Evolutionary conservation across 169 alveolate species (phyloP).

Genomic region (Plasmodium inui): DNA sequence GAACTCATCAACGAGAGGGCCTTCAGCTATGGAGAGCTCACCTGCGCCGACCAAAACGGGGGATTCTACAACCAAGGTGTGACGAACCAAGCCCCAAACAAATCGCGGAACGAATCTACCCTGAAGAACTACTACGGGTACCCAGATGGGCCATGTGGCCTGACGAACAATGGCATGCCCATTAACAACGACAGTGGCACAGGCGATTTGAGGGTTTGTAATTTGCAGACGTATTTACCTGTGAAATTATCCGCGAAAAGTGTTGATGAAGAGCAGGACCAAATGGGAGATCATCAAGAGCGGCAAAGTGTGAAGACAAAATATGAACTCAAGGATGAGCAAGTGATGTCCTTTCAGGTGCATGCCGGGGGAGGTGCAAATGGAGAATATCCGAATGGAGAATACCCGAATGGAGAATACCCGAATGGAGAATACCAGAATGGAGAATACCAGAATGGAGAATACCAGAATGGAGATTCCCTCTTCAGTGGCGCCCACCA

Average conservation of each 20-base stretch:
- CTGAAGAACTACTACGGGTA: not conserved
- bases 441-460: not conserved
- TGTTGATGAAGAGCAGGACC: not conserved
- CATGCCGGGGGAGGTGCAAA: not conserved
- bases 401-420: not conserved
- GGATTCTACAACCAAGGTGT: not conserved
- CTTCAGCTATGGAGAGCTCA: not conserved
- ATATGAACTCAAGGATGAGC: not conserved
- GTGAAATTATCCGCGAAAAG: not conserved
- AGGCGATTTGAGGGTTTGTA: not conserved
- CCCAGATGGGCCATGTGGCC: not conserved
- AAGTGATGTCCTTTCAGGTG: not conserved
- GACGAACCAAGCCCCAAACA: not conserved
- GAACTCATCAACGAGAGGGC: not conserved
- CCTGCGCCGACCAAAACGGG: not conserved
- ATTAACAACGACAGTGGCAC: not conserved
- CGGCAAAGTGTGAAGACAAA: not conserved
- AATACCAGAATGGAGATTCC: not conserved
- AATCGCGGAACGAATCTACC: not conserved
- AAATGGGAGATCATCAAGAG: not conserved
- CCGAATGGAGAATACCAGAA: not conserved
- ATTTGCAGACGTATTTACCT: not conserved
- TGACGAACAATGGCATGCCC: not conserved
- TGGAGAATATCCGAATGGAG: not conserved
- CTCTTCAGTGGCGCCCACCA: not conserved